Evolutionary conservation across 805 yeast species (phyloP).

Genomic region (Ogataea nonfermentans): DNA sequence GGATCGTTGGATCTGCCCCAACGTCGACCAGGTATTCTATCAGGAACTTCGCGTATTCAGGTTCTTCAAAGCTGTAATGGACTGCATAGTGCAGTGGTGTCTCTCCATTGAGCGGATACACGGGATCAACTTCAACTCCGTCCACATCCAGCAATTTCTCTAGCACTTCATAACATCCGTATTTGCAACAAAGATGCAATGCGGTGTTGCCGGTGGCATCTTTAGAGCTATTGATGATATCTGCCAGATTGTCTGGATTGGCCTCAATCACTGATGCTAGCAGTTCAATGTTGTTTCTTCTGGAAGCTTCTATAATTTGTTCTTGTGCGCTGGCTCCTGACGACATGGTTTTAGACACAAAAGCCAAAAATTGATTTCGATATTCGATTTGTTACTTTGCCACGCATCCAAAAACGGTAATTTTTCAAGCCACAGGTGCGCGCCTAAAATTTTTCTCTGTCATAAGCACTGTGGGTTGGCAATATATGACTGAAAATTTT

Average conservation of each 20-base stretch:
- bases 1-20: constrained; percentile 76
- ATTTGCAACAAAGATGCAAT: constrained; percentile 74
- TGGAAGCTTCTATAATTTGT: constrained; percentile 81
- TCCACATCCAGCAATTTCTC: constrained; percentile 81
- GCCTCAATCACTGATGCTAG: constrained; percentile 50
- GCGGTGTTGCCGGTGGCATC: constrained; percentile 81
- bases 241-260: constrained; percentile 39
- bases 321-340: constrained; percentile 73
- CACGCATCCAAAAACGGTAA: constrained; percentile 13
- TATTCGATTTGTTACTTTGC: neutral
- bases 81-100: constrained; percentile 91
- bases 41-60: constrained; percentile 78
- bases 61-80: constrained; percentile 70
- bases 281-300: constrained; percentile 83
- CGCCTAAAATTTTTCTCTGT: constrained; percentile 15
- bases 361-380: neutral
- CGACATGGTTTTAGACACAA: constrained; percentile 5
- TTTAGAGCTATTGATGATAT: constrained; percentile 62
- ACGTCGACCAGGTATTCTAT: constrained; percentile 84
- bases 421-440: constrained; percentile 15
- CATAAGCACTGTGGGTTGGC: neutral
- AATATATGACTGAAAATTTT: constrained; percentile 10
- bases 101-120: constrained; percentile 67
- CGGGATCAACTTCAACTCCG: constrained; percentile 87
- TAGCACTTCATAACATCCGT: constrained; percentile 84